Base-by-base conservation (phyloP, 208 protist species). In the Kentomonas sorsogonicus region DNA sequence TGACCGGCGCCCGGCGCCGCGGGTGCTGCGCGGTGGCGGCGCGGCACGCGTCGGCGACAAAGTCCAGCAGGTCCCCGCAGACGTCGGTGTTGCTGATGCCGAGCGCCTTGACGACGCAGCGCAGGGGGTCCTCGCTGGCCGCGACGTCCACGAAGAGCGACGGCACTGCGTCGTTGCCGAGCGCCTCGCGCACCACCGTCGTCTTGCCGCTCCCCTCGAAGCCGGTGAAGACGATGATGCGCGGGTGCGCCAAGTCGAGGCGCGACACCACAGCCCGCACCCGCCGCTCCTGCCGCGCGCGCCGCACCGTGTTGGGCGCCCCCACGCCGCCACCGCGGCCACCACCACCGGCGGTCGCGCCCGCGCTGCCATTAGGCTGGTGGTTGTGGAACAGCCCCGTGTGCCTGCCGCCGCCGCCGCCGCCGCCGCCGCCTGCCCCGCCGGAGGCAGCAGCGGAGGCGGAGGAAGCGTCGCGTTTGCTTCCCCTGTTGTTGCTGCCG, bases 61-160 rank as follows among this genome's bases (percentile, higher is more conserved):
- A 93, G 45, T 85, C 80, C 26, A 87, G 63, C 45, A 94, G 43
- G 57, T 94, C 83, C 9, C 88, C 83, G 44, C 88, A 94, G 1
- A 86, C 79, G 25, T 90, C 82, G n/a, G 90, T 60, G 62, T 89
- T 91, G 29, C 73, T 70, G 2, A 94, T 84, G 9, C 82, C 81
- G 11, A 94, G 51, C 6, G 81, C 74, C 57, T 79, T 75, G 3
- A 74, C 74, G 15, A 82, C 68, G 18, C 68, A 64, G 20, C 80
- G 78, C 51, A 89, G 72, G 6, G 79, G 78, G 53, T 86, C 82
- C 60, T 89, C 79, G 48, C 58, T 72, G n/a, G 71, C 71, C 29
- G 77, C 75, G 41, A 88, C 73, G 53, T 87, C 71, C 25, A 88
- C 81, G 58, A 80, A 86, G 40, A 86, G 74, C 3, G 75, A 69